Evolutionary conservation across 2,329 filamentous ascomycete genomes (phyloP), one percentile per base, ranked within the genome.

Genomic region (Botrytis cinerea): DNA sequence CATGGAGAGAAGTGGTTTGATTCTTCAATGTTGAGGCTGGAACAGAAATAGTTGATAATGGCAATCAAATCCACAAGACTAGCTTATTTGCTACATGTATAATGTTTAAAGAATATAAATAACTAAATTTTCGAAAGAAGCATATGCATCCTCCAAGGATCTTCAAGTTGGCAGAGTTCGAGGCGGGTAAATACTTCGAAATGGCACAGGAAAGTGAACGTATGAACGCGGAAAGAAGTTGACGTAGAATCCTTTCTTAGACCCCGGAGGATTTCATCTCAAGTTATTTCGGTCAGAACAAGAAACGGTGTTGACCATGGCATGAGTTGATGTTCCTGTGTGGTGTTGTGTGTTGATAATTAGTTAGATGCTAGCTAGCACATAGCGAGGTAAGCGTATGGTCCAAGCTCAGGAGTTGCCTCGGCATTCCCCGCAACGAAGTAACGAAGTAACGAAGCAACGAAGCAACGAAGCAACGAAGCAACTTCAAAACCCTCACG

Each of bases 351-450:
- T 7, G 45, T 38, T 20, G 25, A 48, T 9, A 40, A 10, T 40
- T 5, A 5, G 35, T 12, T 46, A 48, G 46, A 51, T 51, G 4
- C 1, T 48, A 48, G 14, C 35, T 38, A 38, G 7, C 35, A 38
- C 6, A 9, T 38, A 38, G 38, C 8, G 7, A 38, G 38, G 38
- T 38, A 38, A 9, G 32, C 14, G 28, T 57, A 35, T 40, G 64
- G 35, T 40, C 46, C 28, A 48, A 68, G 64, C 64, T 28, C 35
- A 28, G 48, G 20, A 28, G 25, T 51, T 38, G 25, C 66, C 66
- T 68, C 66, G 66, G 66, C 48, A 68, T 68, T 68, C 20, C 64
- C 32, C 46, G 32, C 32, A 66, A 66, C 16, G 9, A 40, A 38
- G 32, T 25, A 67, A 40, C 6, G 28, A 28, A 28, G 28, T 28